Conservation (phyloP, 73 alveolate species). For the Halteria grandinella region DNA sequence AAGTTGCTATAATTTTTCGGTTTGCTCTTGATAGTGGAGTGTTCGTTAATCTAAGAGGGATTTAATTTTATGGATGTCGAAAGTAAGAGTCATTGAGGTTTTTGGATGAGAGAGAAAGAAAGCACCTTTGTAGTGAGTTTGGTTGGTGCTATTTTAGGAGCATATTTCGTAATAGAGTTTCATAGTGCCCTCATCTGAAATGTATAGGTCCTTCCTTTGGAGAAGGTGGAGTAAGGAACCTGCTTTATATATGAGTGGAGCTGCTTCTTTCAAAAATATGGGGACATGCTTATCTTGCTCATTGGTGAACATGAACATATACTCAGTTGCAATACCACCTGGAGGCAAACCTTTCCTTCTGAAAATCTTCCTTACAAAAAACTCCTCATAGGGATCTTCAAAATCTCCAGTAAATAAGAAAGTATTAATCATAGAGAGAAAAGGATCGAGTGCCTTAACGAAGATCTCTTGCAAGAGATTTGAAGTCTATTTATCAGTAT, state of each 20-base stretch:
- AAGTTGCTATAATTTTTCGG: constrained; percentile 2
- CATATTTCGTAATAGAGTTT: not conserved
- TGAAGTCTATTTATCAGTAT: constrained; percentile 43
- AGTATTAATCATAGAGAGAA: constrained; percentile 28
- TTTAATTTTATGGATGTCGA: not conserved
- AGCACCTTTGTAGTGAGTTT: not conserved
- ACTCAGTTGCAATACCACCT: not conserved
- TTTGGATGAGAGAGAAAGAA: not conserved
- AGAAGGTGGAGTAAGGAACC: constrained; percentile 22
- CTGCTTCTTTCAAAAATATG: constrained; percentile 20
- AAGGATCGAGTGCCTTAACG: constrained; percentile 47
- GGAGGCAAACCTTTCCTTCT: not conserved
- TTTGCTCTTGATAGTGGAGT: constrained; percentile 3
- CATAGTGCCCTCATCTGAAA: not conserved
- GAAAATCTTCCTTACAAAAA: constrained; percentile 52
- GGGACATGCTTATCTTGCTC: constrained; percentile 13
- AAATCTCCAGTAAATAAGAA: constrained; percentile 53
- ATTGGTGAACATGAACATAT: constrained; percentile 21
- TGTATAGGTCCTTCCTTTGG: not conserved
- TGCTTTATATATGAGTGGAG: constrained; percentile 18
- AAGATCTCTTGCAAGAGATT: constrained; percentile 36
- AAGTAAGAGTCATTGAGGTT: constrained; percentile 4
- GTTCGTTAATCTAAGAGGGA: not conserved
- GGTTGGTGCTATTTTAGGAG: not conserved
- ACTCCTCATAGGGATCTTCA: constrained; percentile 59